Percentiles rank a stretch among this genome's conserved stretches.
Evolutionary conservation across 2,329 filamentous ascomycete species (phyloP).

Genomic region (Nemania bipapillata): DNA sequence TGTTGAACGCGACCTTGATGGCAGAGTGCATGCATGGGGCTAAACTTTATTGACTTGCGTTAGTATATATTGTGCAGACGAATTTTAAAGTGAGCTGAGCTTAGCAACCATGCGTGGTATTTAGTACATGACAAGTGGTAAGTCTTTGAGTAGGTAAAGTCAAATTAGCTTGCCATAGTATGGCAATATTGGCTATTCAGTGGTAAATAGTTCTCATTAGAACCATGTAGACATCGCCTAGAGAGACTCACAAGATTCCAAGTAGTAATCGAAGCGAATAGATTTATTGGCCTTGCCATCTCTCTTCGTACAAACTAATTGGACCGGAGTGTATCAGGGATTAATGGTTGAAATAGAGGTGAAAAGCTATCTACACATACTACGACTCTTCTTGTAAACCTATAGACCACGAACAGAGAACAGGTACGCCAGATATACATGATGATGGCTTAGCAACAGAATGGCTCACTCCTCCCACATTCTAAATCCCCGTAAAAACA

Average conservation of each 20-base stretch:
- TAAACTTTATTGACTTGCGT: background rate
- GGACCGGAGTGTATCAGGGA: background rate
- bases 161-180: background rate
- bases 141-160: background rate
- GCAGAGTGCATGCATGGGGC: background rate
- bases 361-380: constrained; percentile 25
- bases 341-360: constrained; percentile 2
- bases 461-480: background rate
- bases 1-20: no score
- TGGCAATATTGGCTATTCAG: background rate
- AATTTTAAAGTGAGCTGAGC: background rate
- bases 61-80: background rate
- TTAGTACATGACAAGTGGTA: background rate
- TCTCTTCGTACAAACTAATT: background rate
- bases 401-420: constrained; percentile 11
- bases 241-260: background rate
- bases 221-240: background rate
- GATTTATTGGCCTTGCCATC: background rate
- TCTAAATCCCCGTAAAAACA: constrained; percentile 17
- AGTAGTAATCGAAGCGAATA: background rate
- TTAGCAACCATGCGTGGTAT: background rate
- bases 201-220: background rate
- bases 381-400: constrained; percentile 1
- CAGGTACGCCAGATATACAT: constrained; percentile 17
- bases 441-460: constrained; percentile 4